A percentile compares a stretch with the other conserved stretches of the same genome.
These are phyloP conservation scores for Fusarium sp. DNA, from an alignment of 2,329 filamentous ascomycete genomes.

Conservation along the genomic window DNA sequence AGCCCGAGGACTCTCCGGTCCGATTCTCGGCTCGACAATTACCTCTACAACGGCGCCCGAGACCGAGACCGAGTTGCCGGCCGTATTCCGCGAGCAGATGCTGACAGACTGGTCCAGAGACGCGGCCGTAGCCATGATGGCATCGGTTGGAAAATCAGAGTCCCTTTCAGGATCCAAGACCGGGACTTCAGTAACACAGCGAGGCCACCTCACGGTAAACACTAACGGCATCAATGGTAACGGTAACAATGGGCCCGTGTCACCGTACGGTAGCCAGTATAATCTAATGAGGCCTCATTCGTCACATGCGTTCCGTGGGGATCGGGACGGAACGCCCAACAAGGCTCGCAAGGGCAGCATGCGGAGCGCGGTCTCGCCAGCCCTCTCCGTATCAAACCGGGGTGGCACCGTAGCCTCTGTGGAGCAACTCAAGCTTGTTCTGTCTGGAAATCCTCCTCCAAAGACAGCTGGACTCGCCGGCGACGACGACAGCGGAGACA, in stretches of 20 bases:
- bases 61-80: conserved; percentile 70
- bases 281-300: conserved; percentile 63
- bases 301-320: conserved; percentile 51
- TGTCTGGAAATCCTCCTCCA: conserved; percentile 62
- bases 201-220: conserved; percentile 71
- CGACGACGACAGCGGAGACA: conserved; percentile 70
- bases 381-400: conserved; percentile 57
- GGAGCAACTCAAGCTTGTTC: conserved; percentile 72
- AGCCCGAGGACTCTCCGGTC: conserved; percentile 71
- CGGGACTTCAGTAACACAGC: conserved; percentile 66
- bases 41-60: conserved; percentile 52
- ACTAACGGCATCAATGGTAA: conserved; percentile 53
- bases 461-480: conserved; percentile 53
- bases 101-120: conserved; percentile 85
- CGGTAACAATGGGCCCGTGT: conserved; percentile 53
- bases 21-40: conserved; percentile 66
- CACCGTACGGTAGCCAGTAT: conserved; percentile 63
- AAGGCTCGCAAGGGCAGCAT: conserved; percentile 67
- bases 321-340: conserved; percentile 47
- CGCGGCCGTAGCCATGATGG: conserved; percentile 73
- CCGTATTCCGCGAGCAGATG: conserved; percentile 79
- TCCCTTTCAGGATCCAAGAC: conserved; percentile 82
- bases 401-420: conserved; percentile 67
- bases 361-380: conserved; percentile 63
- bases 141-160: conserved; percentile 76